A percentile compares a stretch with the other conserved stretches of the same genome.
Evolutionary conservation across 306 rosid species (phyloP).

Genomic region (Boehmeria nivea): DNA sequence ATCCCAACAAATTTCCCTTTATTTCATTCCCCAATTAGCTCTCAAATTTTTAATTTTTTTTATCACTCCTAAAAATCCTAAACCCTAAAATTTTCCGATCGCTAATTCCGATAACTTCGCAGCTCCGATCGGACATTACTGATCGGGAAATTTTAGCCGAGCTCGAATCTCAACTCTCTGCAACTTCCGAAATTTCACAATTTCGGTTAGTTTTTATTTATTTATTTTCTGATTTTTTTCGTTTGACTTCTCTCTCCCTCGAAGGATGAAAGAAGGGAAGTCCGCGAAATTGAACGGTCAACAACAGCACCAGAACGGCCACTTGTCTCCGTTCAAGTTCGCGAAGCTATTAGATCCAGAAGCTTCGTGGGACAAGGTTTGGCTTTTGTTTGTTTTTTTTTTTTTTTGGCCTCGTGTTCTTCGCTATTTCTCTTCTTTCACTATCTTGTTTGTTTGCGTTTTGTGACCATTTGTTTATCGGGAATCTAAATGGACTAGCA

Average conservation of each 20-base stretch:
- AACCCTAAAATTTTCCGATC: constrained; percentile 41
- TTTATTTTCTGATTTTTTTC: neutral
- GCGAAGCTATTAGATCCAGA: constrained; percentile 93
- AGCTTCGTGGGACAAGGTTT: constrained; percentile 98
- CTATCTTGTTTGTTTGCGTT: neutral
- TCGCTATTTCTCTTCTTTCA: neutral
- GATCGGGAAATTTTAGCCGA: neutral
- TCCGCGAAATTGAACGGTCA: constrained; percentile 50
- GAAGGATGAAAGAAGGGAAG: constrained; percentile 85
- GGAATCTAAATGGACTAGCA: neutral
- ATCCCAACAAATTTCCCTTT: neutral
- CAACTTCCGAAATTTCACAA: too few species aligned
- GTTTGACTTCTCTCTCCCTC: neutral
- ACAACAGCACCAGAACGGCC: constrained; percentile 78
- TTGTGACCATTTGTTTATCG: neutral
- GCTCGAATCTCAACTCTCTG: neutral
- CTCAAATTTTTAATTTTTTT: too few species aligned
- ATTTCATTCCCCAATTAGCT: neutral
- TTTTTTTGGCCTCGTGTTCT: neutral
- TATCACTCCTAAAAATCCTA: constrained; percentile 10
- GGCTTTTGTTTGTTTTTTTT: neutral
- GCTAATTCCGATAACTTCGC: neutral
- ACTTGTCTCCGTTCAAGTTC: constrained; percentile 80
- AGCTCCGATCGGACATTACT: too few species aligned
- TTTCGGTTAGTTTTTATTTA: too few species aligned